Base-by-base conservation (phyloP, 148 eudicot species). In the Camellia sinensis region DNA sequence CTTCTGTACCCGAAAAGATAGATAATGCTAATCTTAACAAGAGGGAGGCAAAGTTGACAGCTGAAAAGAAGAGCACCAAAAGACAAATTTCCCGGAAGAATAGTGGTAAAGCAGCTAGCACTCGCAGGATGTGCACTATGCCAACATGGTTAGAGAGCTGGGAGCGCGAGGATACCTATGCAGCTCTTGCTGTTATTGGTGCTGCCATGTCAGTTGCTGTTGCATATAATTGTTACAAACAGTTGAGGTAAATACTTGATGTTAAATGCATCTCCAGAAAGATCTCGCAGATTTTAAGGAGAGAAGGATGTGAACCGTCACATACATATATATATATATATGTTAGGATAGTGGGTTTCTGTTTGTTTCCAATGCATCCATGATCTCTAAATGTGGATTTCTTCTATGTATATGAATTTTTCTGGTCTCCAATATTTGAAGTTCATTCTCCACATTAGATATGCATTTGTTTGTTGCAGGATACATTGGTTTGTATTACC, bases 141-240 rank as follows among this genome's bases (percentile, higher is more conserved):
- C 97, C 98, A 19, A 89, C 93, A 6, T 93, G 98, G 99, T 84
- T 86, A 21, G 98, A 93, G 86, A 87, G 84, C 86, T 90, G 98
- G 97, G 99, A 96, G 83, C 89, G 90, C 53, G 99, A 96, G 79
- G 99, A 96, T 85, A 86, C 94, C 19, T 93, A 91, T 78, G 98
- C 99, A 45, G 87, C 94, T 29, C 89, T 96, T 84, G 91, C 95
- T 62, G 90, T 92, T 73, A 80, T 92, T 21, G 87, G 90, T 86
- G 98, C 98, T 80, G 92, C 87, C 65, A 70, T 85, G 29, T 91
- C 97, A 29, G 92, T 94, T 76, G 93, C 89, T 68, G 74, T 90
- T 74, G 93, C 97, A n/a, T 92, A 87, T 78, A 88, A 83, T 48
- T 89, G 90, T 78, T 91, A 89, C 84, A 94, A 84, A 83, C 91